Percentiles rank a stretch among this genome's conserved stretches.
Conservation (phyloP, 73 alveolate genomes). For the Paraurostyla sp. region DNA sequence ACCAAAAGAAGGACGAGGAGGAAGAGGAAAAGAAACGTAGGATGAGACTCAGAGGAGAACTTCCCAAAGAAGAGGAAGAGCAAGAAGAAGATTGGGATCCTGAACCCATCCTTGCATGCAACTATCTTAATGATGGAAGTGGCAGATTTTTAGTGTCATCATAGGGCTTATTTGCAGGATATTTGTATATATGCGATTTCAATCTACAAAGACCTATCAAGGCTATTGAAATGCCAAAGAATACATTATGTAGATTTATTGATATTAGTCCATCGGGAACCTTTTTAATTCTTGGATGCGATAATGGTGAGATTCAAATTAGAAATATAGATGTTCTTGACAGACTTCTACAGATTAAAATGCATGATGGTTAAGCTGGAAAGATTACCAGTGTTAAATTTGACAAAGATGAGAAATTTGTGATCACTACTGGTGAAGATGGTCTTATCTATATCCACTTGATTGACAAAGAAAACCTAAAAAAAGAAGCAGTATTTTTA, state of each 20-base stretch:
- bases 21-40: constrained; percentile 80
- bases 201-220: constrained; percentile 82
- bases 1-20: constrained; percentile 83
- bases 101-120: constrained; percentile 76
- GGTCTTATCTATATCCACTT: constrained; percentile 85
- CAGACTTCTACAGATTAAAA: constrained; percentile 66
- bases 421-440: constrained; percentile 85
- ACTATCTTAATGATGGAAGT: constrained; percentile 71
- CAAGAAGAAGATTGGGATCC: constrained; percentile 95
- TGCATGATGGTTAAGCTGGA: constrained; percentile 89
- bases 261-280: constrained; percentile 73
- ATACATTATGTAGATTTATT: constrained; percentile 54
- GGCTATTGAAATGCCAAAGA: constrained; percentile 78
- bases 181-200: constrained; percentile 81
- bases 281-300: constrained; percentile 72
- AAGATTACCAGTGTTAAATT: constrained; percentile 73
- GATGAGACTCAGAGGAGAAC: constrained; percentile 77
- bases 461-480: constrained; percentile 67
- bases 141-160: constrained; percentile 77
- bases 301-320: constrained; percentile 80
- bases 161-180: constrained; percentile 83
- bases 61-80: constrained; percentile 83
- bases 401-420: constrained; percentile 78
- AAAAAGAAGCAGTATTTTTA: constrained; percentile 57
- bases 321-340: constrained; percentile 67